phyloP scores from a whole-genome alignment of 495 filamentous ascomycete species.

The Aspergillus sclerotiicarbonarius region DNA sequence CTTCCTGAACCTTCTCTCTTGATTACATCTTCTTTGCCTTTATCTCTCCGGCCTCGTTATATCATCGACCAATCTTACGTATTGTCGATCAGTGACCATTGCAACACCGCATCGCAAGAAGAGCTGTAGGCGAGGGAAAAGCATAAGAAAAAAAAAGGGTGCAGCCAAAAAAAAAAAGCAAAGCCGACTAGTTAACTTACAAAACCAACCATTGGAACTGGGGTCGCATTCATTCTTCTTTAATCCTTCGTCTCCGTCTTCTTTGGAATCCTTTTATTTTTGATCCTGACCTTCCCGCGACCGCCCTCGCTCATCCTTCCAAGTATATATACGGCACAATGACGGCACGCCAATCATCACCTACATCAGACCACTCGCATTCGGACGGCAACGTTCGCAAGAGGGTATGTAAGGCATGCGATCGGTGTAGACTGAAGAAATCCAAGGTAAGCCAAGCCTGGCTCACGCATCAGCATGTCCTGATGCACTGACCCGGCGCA shows the following conservation, averaged over 20 bases:
- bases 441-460: conserved; percentile 52
- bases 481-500: conserved; percentile 33
- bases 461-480: conserved; percentile 17
- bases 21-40: conserved; percentile 7
- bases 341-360: conserved; percentile 48
- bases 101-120: conserved; percentile 10
- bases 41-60: conserved; percentile 14
- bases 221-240: conserved; percentile 7
- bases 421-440: conserved; percentile 63
- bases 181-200: conserved; percentile 12
- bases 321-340: conserved; percentile 24
- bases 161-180: conserved; percentile 14
- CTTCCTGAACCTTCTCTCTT: conserved; percentile 1
- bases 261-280: neutral
- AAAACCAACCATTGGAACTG: conserved; percentile 11
- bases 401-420: conserved; percentile 62
- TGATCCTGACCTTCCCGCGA: neutral
- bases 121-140: neutral
- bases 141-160: conserved; percentile 9
- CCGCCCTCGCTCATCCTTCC: conserved; percentile 3
- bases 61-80: conserved; percentile 21
- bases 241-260: neutral
- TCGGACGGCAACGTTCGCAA: conserved; percentile 51
- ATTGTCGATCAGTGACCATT: conserved; percentile 10
- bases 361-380: conserved; percentile 44